Evolutionary conservation across 2,329 filamentous ascomycete genomes (phyloP), one percentile per base, ranked within the genome.

Genomic region (Fonsecaea nubica): DNA sequence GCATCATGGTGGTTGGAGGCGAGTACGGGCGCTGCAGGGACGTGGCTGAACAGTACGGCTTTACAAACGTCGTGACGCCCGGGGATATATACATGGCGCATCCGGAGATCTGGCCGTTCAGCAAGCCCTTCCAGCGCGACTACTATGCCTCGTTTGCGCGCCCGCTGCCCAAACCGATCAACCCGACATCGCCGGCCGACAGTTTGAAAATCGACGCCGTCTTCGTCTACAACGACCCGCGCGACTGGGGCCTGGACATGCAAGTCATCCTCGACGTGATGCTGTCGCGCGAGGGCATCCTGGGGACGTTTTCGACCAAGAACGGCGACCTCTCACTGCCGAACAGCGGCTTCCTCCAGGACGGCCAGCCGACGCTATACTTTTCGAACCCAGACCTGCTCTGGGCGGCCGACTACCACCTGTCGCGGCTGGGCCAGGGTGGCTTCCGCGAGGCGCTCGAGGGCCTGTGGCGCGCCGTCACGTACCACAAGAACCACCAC

Each of bases 181-280:
- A 76, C 15, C 80, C 82, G 66, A 82, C 78, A 2, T 78, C 78
- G 0, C 68, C 71, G 12, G 55, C 65, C 21, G 80, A 81, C 13
- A 84, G 82, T 18, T 84, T 94, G 56, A 93, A 92, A 73, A 90
- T 99, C 72, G 92, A 96, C 75, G 93, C 93, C 33, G 87, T 98
- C 33, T 90, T 98, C 74, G 90, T 97, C 6, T 97, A 94, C 84
- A 96, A 97, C 77, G 95, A 98, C 78, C 93, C 95, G 3, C 87
- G 95, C 63, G 95, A 99, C 81, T 99, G 95, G 95, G 93, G 91
- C 0, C 85, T 97, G 9, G 94, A 98, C 77, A 88, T 88, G 2
- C 91, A 96, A 76, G 82, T 98, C 72, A 90, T 98, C 64, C 79
- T 90, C 62, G 95, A 99, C 77, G 81, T 97, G 10, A 82, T 98